Evolutionary conservation across 2,329 filamentous ascomycete genomes (phyloP), one percentile per base, ranked within the genome.

Genomic region (Sporothrix brunneoviolacea): DNA sequence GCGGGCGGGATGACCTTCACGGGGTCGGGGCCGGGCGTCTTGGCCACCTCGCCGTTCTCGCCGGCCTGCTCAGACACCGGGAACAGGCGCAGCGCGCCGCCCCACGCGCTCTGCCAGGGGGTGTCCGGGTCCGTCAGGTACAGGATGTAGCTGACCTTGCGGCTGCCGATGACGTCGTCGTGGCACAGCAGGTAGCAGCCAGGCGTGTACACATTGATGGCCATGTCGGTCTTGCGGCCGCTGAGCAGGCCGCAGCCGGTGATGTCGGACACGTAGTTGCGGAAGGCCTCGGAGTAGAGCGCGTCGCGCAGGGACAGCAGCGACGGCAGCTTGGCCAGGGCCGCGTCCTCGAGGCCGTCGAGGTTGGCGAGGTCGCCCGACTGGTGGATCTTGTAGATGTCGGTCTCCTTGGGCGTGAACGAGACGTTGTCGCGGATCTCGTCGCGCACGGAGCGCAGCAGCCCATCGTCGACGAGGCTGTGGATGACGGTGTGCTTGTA

Each of bases 301-400:
- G 91, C 88, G 70, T 98, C 90, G 67, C 93, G 87, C n/a, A 98
- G 80, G 54, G 83, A 80, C 38, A 96, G 80, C n/a, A 98, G 75
- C 12, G 88, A 95, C 0, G 93, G 93, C 13, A 98, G 74, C 64
- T 89, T 90, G 55, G 85, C 79, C 49, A 97, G 78, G 7, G 91
- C 90, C 8, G 84, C 83, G 64, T 94, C 84, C 55, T 95, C 88
- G 38, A 98, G 80, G 21, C 93, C 93, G 68, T 96, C 91, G 52
- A 98, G 82, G 69, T 98, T 98, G 41, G 93, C 93, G 30, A 98
- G 79, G 66, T 98, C 93, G 58, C 93, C 93, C 4, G 91, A 97
- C 73, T 98, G 93, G 76, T 96, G 91, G 64, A 98, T 97, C 70
- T 94, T 95, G 79, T 98, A 98, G 61, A 98, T 98, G 67, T 98